Conservation (phyloP, 1,284 basidiomycete genomes). For the Cutaneotrichosporon cyanovorans region DNA sequence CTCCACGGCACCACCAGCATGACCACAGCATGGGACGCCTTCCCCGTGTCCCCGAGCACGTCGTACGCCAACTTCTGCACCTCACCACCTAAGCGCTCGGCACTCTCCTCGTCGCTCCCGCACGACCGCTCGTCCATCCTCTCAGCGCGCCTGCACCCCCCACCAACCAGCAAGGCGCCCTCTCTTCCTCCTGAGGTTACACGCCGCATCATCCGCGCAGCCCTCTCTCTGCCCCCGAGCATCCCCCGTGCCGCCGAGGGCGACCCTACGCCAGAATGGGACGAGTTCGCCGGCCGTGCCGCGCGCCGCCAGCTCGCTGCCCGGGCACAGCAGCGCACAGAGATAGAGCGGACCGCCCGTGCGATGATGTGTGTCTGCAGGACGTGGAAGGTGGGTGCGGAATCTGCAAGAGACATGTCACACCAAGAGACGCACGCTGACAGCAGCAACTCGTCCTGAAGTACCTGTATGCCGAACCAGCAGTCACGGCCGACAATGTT, state of each 20-base stretch:
- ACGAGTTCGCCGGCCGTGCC: slow-evolving; percentile 23
- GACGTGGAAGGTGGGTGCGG: slow-evolving; percentile 57
- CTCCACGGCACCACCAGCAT: background rate
- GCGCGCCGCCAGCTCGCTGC: slow-evolving; percentile 4
- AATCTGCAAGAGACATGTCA: no score
- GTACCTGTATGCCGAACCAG: slow-evolving; percentile 58
- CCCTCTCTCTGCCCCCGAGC: slow-evolving; percentile 19
- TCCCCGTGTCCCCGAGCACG: slow-evolving; percentile 2
- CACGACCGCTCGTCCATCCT: slow-evolving; percentile 7
- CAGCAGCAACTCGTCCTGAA: slow-evolving; percentile 59
- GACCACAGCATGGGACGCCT: slow-evolving; percentile 11
- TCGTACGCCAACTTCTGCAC: background rate
- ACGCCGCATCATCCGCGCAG: slow-evolving; percentile 28
- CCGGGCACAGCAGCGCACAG: slow-evolving; percentile 1
- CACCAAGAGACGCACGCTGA: no score
- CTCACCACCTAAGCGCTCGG: background rate
- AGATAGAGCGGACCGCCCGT: slow-evolving; percentile 7
- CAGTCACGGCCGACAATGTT: slow-evolving; percentile 51
- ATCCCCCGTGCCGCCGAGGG: background rate
- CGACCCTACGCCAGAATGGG: slow-evolving; percentile 18
- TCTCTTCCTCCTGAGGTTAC: slow-evolving; percentile 21
- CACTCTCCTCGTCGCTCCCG: background rate
- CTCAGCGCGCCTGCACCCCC: slow-evolving; percentile 4
- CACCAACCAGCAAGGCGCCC: slow-evolving; percentile 1
- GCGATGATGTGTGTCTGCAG: slow-evolving; percentile 60